Base-by-base conservation (phyloP, 768 basidiomycete species). In the Solioccasus polychromus region DNA sequence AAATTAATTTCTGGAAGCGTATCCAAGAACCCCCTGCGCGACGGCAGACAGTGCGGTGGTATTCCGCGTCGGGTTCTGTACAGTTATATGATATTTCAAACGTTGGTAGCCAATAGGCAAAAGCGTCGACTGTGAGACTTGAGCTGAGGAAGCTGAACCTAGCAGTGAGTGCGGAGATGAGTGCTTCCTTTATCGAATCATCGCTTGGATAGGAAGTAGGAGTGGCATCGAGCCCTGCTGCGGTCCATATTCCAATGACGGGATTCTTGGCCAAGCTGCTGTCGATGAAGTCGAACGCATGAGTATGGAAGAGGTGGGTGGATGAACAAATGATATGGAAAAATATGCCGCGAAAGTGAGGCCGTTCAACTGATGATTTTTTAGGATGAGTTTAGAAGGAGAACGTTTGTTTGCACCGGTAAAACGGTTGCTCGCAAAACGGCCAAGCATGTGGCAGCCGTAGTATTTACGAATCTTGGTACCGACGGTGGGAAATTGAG, bases 401-500 rank as follows among this genome's bases (percentile, higher is more conserved):
- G 28, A 35, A 35, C 3, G 24, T 3, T 24, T 44, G 15, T 44
- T 45, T 28, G 19, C 34, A 20, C 42, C 25, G 6, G 44, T 29
- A 3, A 45, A 14, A 35, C 31, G 44, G 9, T 45, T 5, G 44
- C 36, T 45, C 35, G 44, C 38, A 23, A 37, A 45, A 23, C 44
- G 44, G 17, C 44, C 44, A n/a, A 45, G 44, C 22, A 45, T 36
- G 17, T 22, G 44, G 22, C 20, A 29, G 18, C 44, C 35, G 17
- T 37, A 45, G 29, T 23, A 45, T 26, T 38, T 30, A 29, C 44
- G 31, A 49, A 49, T 7, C 45, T 45, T 5, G 48, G 45, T 17
- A 49, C 48, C 44, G 44, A 49, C 36, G 44, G 47, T 11, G 44
- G 44, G 36, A 45, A 45, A 26, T 30, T 18, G 12, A 29, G 36